Evolutionary conservation across 257 asterid species (phyloP), one percentile per base, ranked within the genome.

Genomic region (Schizonepeta tenuifolia): DNA sequence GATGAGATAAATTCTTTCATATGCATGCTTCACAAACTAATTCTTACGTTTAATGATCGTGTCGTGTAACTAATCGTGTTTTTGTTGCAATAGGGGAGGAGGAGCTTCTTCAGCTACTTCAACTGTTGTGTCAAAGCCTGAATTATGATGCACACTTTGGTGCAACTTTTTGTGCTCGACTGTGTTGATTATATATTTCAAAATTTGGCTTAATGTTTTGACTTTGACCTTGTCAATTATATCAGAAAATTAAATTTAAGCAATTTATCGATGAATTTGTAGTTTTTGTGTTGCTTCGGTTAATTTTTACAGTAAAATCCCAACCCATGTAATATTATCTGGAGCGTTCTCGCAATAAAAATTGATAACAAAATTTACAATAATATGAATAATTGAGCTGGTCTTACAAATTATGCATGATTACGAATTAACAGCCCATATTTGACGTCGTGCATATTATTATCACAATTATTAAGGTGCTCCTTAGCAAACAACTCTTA

Each of bases 51-150:
- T 57, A 26, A 1, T 55, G 1, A 12, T 13, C 14, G 14, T 4
- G n/a, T 36, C 11, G 10, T 1, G 43, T 38, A 38, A 28, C 3
- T 59, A 21, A 61, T 62, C 6, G 20, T 2, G 10, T 33, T 51
- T 36, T 18, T 5, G 31, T 41, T 64, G 76, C 18, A 38, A 47
- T 87, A 88, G 96, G 73, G 78, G 57, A 83, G 92, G 79, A 84
- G 95, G 74, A 86, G 88, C 78, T 76, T 90, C 73, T 88, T 88
- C 81, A 80, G 90, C 75, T 90, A 79, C 83, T 90, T 90, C 88
- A 90, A 88, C 78, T 90, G 96, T 80, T 90, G 90, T 46, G 92
- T 83, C 53, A 90, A 85, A 64, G 92, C 95, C 43, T 90, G 69
- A 82, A 11, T 20, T 5, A 9, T 14, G 21, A 33, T 50, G 57